These are phyloP conservation scores for Beauveria bassiana DNA, from an alignment of 2,329 filamentous ascomycete species.

Conservation along the genomic window DNA sequence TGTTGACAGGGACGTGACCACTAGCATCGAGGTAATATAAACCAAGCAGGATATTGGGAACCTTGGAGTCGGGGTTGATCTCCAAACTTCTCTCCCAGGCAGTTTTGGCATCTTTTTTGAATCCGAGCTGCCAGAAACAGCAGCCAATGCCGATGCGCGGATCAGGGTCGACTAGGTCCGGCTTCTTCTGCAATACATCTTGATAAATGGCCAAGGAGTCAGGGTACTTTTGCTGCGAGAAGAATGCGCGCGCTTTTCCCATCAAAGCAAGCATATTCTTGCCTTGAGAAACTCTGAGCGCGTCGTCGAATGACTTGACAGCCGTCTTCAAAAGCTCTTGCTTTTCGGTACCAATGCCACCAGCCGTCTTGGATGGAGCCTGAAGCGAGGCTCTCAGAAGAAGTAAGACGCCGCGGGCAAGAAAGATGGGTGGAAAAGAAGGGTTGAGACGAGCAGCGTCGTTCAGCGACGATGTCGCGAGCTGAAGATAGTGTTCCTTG, in stretches of 20 bases:
- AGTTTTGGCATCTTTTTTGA: conserved; percentile 82
- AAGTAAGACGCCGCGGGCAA: conserved; percentile 83
- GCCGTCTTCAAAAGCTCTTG: conserved; percentile 77
- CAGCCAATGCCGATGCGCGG: conserved; percentile 93
- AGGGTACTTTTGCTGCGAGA: conserved; percentile 76
- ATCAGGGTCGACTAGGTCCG: conserved; percentile 83
- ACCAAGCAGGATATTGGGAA: conserved; percentile 82
- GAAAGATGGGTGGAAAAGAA: conserved; percentile 80
- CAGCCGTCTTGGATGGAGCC: conserved; percentile 60
- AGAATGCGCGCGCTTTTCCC: conserved; percentile 80
- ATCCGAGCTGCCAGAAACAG: conserved; percentile 94
- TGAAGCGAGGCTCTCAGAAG: conserved; percentile 82
- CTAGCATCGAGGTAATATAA: conserved; percentile 85
- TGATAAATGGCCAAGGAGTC: conserved; percentile 84
- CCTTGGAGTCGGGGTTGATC: conserved; percentile 74
- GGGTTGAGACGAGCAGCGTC: conserved; percentile 93
- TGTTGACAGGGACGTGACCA: conserved; percentile 72
- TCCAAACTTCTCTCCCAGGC: conserved; percentile 88
- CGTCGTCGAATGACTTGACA: conserved; percentile 90
- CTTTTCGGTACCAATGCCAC: conserved; percentile 62
- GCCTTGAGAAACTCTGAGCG: conserved; percentile 72
- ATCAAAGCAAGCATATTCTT: conserved; percentile 89
- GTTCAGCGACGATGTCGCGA: conserved; percentile 86
- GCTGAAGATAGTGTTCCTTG: conserved; percentile 87
- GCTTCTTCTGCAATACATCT: conserved; percentile 76